phyloP scores from a whole-genome alignment of 2,329 filamentous ascomycete species.

The Aureobasidium melanogenum region DNA sequence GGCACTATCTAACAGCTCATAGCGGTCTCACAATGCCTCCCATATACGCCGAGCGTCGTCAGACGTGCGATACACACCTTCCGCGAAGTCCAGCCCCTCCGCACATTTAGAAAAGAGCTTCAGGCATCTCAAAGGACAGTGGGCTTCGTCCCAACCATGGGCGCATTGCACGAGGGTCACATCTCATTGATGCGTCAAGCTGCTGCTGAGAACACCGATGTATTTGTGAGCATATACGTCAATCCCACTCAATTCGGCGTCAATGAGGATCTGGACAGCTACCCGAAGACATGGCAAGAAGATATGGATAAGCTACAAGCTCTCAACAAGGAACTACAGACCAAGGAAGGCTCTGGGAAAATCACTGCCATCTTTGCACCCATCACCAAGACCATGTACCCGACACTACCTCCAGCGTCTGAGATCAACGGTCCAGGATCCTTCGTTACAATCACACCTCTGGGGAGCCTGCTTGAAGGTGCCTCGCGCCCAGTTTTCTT shows the following conservation, averaged over 20 bases:
- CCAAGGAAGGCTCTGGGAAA: constrained; percentile 42
- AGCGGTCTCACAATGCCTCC: neutral
- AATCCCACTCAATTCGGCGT: constrained; percentile 95
- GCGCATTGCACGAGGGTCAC: constrained; percentile 88
- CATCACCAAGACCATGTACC: constrained; percentile 77
- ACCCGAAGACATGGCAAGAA: constrained; percentile 79
- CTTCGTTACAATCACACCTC: constrained; percentile 84
- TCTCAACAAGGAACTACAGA: constrained; percentile 65
- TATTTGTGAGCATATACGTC: constrained; percentile 88
- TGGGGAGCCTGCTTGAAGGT: constrained; percentile 75
- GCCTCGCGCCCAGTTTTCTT: constrained; percentile 87
- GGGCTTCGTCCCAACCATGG: constrained; percentile 93
- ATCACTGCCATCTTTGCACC: constrained; percentile 83
- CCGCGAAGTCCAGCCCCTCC: constrained; percentile 63
- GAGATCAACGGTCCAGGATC: constrained; percentile 68
- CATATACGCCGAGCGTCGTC: neutral
- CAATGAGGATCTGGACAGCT: constrained; percentile 77
- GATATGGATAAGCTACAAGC: constrained; percentile 60
- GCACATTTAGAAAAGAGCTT: constrained; percentile 59
- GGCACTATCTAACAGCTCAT: neutral
- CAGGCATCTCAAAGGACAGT: constrained; percentile 61
- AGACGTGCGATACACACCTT: constrained; percentile 51
- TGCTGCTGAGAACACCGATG: constrained; percentile 72
- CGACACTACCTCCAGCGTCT: constrained; percentile 64
- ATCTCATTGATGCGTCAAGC: constrained; percentile 76